Base-by-base conservation (phyloP, 257 asterid genomes). In the Mentha longifolia region DNA sequence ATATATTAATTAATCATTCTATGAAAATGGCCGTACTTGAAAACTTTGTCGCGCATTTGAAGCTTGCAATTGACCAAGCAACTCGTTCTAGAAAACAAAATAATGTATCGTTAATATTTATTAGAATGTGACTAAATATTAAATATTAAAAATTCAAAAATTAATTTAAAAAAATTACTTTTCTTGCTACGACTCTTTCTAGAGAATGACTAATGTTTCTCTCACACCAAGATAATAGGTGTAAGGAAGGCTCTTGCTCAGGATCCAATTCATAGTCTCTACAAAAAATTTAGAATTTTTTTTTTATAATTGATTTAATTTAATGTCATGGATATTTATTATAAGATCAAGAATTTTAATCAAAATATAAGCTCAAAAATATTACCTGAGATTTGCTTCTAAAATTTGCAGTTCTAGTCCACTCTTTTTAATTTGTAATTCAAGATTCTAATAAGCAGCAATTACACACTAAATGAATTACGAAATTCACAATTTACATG, bases 181-280 rank as follows among this genome's bases (percentile, higher is more conserved):
- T 84, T 79, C 69, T 67, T 12, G 79, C 80, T 39, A 31, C 2
- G 45, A 76, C 60, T 78, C 47, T 80, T 41, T 80, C 77, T 8
- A 83, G 12, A 52, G 95, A 82, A 4, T 30, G 72, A 8, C 70
- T 54, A 14, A 85, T 70, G 69, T 88, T 85, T 55, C 81, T 78
- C 76, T 85, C 91, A 63, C 86, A 84, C 95, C 89, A 88, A 14
- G 81, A 61, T n/a, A 85, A 79, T 15, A 85, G 86, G 43, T 88
- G 86, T 60, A 88, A 75, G 4, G 95, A 85, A 65, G 89, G 77
- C 62, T 85, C 88, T 51, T 80, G 79, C 1, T 80, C 84, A 2
- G 54, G 67, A 25, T 74, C 82, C 12, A 79, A 31, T 75, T 84
- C 88, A 39, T 72, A 85, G 45, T 88, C 89, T 73, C 91, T 88